phyloP scores from a whole-genome alignment of 2,329 filamentous ascomycete genomes.

The Ceratocystis ficicola region DNA sequence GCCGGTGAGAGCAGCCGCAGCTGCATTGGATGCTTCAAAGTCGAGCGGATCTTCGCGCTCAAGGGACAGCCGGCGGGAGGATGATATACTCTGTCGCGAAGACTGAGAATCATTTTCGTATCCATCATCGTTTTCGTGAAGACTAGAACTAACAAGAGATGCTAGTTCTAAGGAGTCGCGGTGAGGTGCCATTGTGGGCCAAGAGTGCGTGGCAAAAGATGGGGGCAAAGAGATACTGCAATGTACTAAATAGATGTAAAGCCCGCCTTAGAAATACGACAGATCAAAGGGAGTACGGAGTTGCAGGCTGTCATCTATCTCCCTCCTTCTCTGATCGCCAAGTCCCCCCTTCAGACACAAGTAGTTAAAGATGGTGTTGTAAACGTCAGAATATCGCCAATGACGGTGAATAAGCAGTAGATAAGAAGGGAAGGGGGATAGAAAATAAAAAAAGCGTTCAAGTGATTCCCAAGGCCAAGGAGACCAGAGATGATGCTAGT shows the following conservation, averaged over 20 bases:
- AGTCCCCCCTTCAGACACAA: no score
- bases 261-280: not conserved
- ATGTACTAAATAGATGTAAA: not conserved
- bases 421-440: not conserved
- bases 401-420: not conserved
- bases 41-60: conserved; percentile 74
- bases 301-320: not conserved
- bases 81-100: conserved; percentile 76
- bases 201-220: conserved; percentile 24
- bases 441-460: not conserved
- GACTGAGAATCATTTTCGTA: conserved; percentile 42
- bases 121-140: conserved; percentile 29
- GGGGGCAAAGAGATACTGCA: not conserved
- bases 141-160: conserved; percentile 75
- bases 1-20: conserved; percentile 33
- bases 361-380: not conserved
- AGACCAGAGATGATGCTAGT: not conserved
- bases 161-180: conserved; percentile 95
- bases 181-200: conserved; percentile 29
- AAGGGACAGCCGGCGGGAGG: conserved; percentile 82
- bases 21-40: conserved; percentile 41
- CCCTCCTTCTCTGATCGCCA: not conserved
- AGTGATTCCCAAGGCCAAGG: not conserved
- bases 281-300: not conserved
- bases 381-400: not conserved